A percentile compares a stretch with the other conserved stretches of the same genome.
phyloP scores from a whole-genome alignment of 192 early-diverging fungal species.

The Podila verticillata region DNA sequence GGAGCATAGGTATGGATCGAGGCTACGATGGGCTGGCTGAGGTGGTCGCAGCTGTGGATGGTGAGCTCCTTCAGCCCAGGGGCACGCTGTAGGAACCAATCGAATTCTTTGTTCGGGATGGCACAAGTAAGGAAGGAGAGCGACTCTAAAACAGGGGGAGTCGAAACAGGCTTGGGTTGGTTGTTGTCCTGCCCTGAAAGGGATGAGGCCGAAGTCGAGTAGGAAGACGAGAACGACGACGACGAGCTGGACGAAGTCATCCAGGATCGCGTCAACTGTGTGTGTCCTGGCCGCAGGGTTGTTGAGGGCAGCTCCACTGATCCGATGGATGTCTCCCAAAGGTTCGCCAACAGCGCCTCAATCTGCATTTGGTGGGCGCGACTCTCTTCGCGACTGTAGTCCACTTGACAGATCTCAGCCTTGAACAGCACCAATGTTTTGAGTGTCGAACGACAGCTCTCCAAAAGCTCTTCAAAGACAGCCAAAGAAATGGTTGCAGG shows the following conservation, averaged over 20 bases:
- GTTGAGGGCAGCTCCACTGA: neutral
- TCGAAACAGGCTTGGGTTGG: neutral
- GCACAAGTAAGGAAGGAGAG: slow-evolving; percentile 22
- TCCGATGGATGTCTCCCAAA: neutral
- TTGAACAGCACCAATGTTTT: slow-evolving; percentile 23
- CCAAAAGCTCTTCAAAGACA: slow-evolving; percentile 31
- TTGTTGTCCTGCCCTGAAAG: neutral
- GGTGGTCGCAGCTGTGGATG: slow-evolving; percentile 24
- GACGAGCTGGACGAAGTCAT: slow-evolving; percentile 8
- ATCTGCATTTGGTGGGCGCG: slow-evolving; percentile 10
- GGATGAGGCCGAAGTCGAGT: slow-evolving; percentile 9
- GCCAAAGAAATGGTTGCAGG: slow-evolving; percentile 15
- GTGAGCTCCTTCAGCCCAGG: slow-evolving; percentile 20
- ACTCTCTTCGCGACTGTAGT: slow-evolving; percentile 17
- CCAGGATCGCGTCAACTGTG: neutral
- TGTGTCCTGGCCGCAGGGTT: neutral
- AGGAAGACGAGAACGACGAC: slow-evolving; percentile 13
- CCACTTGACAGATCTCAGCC: slow-evolving; percentile 18
- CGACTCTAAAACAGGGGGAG: slow-evolving; percentile 13
- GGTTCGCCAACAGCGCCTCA: slow-evolving; percentile 18
- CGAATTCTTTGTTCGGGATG: slow-evolving; percentile 29
- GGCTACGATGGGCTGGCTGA: neutral
- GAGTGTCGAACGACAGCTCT: slow-evolving; percentile 19
- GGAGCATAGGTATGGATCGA: slow-evolving; percentile 30
- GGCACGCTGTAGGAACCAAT: slow-evolving; percentile 9